These are phyloP conservation scores for Pleomassaria siparia DNA, from an alignment of 2,329 filamentous ascomycete genomes.

Conservation along the genomic window DNA sequence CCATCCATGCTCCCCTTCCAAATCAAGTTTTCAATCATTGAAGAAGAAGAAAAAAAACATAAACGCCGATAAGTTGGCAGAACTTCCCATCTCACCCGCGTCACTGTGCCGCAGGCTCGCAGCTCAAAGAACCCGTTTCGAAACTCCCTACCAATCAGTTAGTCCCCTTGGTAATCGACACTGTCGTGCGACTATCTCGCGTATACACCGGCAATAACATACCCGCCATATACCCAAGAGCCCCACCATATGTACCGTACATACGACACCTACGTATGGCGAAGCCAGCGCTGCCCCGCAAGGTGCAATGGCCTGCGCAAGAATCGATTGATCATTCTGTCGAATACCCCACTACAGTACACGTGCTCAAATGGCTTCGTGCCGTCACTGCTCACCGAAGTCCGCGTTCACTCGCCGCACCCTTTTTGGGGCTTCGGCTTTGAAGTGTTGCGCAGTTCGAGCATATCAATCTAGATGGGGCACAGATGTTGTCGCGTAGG, in stretches of 20 bases:
- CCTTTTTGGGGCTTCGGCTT: no score
- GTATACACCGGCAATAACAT: constrained; percentile 19
- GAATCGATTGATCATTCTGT: background rate
- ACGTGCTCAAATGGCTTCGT: background rate
- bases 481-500: no score
- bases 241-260: background rate
- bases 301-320: background rate
- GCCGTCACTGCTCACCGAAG: no score
- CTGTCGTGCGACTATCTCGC: constrained; percentile 16
- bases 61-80: background rate
- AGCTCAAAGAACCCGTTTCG: constrained; percentile 15
- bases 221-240: background rate
- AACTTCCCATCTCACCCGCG: constrained; percentile 2
- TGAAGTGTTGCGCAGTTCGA: no score
- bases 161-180: constrained; percentile 3
- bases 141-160: constrained; percentile 31
- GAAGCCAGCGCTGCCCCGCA: constrained; percentile 3
- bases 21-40: constrained; percentile 1
- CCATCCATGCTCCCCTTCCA: background rate
- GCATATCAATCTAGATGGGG: no score
- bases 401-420: no score
- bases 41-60: background rate
- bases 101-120: background rate
- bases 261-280: background rate
- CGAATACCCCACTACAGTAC: background rate